Evolutionary conservation across 176 grass and related monocot species (phyloP), one percentile per base, ranked within the genome.

Genomic region (Avena atlantica): DNA sequence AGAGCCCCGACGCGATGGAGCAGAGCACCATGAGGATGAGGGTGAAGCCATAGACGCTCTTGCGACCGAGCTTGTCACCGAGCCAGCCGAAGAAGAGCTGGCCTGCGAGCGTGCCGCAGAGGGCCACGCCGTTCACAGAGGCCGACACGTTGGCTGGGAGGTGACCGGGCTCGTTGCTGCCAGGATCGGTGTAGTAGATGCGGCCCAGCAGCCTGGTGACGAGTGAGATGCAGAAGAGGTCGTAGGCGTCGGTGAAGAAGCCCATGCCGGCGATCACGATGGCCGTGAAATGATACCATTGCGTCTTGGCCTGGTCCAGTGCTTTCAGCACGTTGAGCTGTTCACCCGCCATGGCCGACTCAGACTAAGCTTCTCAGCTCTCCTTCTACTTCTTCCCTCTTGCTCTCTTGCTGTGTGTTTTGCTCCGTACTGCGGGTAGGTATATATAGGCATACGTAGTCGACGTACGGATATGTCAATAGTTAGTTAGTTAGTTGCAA

Each of bases 211-310:
- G 92, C 81, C 83, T 97, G 12, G 81, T 74, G 47, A 97, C 80
- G 1, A 97, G 86, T 0, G 90, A 19, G 85, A 97, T 92, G 45
- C 84, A 87, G 52, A 97, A 97, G 3, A 97, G 81, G 29, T 97
- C 95, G 74, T 97, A 97, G 0, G 95, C 95, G 36, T 97, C 95
- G 3, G 95, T 97, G 75, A 97, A 97, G 87, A 97, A 97, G 0
- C 95, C 95, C 92, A 94, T 94, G 10, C 95, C 95, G 17, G 95
- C 95, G 67, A 97, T 91, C 2, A 97, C 84, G 36, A 97, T 89
- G 23, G 92, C 88, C 83, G 55, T 84, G 91, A 97, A 97, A 31
- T 97, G 95, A 81, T 97, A 97, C 78, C 78, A 82, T 9, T 97
- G 94, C 12, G 94, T 97, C 88, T 81, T 94, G 11, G 95, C 95